A percentile compares a stretch with the other conserved stretches of the same genome.
These are phyloP conservation scores for Dissophora globulifera DNA, from an alignment of 192 early-diverging fungal species.

Conservation along the genomic window DNA sequence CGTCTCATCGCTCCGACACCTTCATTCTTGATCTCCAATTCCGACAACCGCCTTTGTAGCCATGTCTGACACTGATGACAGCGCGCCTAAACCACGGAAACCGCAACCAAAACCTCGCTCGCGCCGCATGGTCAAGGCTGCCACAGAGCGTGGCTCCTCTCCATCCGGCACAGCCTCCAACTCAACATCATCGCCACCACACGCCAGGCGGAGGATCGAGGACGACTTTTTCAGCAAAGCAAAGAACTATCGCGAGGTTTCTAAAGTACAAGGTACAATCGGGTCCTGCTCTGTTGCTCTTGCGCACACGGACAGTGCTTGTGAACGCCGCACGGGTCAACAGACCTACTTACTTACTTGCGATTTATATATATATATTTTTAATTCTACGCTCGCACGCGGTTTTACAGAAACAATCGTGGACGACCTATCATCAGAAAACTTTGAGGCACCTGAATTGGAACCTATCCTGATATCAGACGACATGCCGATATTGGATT, in stretches of 20 bases:
- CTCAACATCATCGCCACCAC: conserved; percentile 8
- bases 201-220: conserved; percentile 16
- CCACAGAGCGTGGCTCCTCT: too few relatives aligned
- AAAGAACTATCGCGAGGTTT: conserved; percentile 13
- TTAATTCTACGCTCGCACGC: too few relatives aligned
- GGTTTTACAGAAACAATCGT: too few relatives aligned
- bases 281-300: too few relatives aligned
- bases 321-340: too few relatives aligned
- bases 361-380: too few relatives aligned
- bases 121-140: neutral
- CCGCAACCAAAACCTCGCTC: conserved; percentile 26
- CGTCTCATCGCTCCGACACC: too few relatives aligned
- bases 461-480: neutral
- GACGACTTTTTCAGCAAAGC: conserved; percentile 52
- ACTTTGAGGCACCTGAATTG: conserved; percentile 5
- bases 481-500: conserved; percentile 16
- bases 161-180: too few relatives aligned
- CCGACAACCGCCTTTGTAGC: neutral
- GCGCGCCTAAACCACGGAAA: conserved; percentile 1
- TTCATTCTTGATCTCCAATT: neutral
- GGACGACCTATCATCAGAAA: too few relatives aligned
- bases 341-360: too few relatives aligned
- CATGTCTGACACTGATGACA: conserved; percentile 38
- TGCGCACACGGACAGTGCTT: too few relatives aligned
- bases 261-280: conserved; percentile 33